Evolutionary conservation across 2,329 filamentous ascomycete genomes (phyloP).

Genomic region (Proliferodiscus dingleyae): DNA sequence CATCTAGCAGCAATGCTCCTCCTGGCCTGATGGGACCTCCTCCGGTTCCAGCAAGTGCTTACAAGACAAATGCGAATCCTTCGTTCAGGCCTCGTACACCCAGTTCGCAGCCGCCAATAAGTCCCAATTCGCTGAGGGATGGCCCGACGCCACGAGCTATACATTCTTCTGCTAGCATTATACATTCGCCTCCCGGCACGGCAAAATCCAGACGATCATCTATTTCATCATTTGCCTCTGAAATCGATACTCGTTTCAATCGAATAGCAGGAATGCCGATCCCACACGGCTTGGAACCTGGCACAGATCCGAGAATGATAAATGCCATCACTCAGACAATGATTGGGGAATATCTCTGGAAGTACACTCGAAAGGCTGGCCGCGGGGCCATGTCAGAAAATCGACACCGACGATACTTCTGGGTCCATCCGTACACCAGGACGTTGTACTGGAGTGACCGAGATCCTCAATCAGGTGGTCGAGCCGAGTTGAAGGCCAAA

Average conservation of each 20-base stretch:
- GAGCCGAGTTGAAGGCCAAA: slow-evolving; percentile 72
- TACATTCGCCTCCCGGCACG: slow-evolving; percentile 42
- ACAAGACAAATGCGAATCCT: slow-evolving; percentile 35
- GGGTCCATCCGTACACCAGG: slow-evolving; percentile 96
- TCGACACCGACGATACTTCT: slow-evolving; percentile 93
- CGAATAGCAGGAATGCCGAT: slow-evolving; percentile 54
- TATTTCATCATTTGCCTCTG: slow-evolving; percentile 90
- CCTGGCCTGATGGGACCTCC: slow-evolving; percentile 73
- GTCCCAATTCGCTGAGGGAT: slow-evolving; percentile 41
- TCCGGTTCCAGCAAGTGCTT: slow-evolving; percentile 71
- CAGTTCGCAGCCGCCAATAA: slow-evolving; percentile 42
- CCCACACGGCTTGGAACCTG: slow-evolving; percentile 57
- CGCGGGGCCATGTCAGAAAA: slow-evolving; percentile 83
- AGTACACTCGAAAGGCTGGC: slow-evolving; percentile 94
- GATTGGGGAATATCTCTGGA: slow-evolving; percentile 99
- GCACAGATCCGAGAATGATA: slow-evolving; percentile 95
- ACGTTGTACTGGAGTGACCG: slow-evolving; percentile 95
- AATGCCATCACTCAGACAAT: slow-evolving; percentile 98
- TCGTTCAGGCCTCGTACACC: slow-evolving; percentile 57
- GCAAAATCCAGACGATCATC: slow-evolving; percentile 68
- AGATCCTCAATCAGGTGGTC: slow-evolving; percentile 76
- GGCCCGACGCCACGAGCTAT: slow-evolving; percentile 53
- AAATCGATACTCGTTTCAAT: slow-evolving; percentile 88
- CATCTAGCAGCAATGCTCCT: slow-evolving; percentile 33
- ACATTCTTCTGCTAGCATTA: slow-evolving; percentile 43